Percentiles rank a stretch among this genome's conserved stretches.
These are phyloP conservation scores for Venturia nashicola DNA, from an alignment of 2,329 filamentous ascomycete genomes.

Conservation along the genomic window DNA sequence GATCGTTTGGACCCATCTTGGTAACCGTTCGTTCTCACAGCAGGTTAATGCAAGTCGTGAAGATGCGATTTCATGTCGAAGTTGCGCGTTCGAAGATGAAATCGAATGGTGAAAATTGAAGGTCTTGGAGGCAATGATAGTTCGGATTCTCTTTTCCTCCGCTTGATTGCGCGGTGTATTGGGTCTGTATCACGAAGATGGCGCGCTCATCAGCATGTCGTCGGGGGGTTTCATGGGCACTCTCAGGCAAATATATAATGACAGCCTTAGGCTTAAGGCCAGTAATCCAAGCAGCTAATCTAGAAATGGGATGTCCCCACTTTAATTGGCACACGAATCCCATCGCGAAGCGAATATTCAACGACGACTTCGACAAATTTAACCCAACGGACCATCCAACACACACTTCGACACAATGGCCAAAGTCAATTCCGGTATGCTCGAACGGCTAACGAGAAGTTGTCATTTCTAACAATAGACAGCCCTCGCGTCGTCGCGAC, in stretches of 20 bases:
- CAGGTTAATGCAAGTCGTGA: too few species aligned
- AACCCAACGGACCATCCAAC: neutral
- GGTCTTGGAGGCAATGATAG: neutral
- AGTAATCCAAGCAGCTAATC: too few species aligned
- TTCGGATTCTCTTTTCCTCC: neutral
- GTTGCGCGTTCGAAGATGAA: neutral
- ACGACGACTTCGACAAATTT: neutral
- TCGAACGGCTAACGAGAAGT: neutral
- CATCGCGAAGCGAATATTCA: neutral
- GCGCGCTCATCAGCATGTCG: neutral
- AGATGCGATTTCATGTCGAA: neutral
- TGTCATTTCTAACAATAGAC: neutral
- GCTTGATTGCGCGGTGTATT: neutral
- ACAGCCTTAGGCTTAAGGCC: too few species aligned
- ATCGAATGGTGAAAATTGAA: neutral
- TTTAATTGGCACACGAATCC: neutral
- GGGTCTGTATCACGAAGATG: neutral
- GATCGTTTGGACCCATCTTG: constrained; percentile 4
- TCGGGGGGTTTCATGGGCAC: neutral
- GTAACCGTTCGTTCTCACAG: neutral
- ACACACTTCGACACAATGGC: constrained; percentile 46
- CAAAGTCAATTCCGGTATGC: constrained; percentile 51
- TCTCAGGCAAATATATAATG: too few species aligned
- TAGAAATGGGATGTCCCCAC: neutral
- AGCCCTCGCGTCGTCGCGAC: constrained; percentile 63